Conservation (phyloP, 2,329 filamentous ascomycete genomes). For the Sclerotiophoma versabilis region DNA sequence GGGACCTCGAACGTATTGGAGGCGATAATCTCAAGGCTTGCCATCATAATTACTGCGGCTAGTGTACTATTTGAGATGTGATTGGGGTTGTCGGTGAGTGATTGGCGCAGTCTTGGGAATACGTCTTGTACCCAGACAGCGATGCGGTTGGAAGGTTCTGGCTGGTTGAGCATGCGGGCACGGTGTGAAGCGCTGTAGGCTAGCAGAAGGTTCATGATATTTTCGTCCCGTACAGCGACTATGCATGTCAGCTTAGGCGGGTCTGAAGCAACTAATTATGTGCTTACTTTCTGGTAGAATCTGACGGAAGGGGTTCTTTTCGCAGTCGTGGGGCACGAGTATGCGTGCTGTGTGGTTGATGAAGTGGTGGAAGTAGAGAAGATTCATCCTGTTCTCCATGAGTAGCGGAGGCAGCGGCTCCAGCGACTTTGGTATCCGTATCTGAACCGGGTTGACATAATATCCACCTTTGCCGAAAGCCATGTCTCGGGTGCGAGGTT, state of each 20-base stretch:
- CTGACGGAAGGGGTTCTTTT: conserved; percentile 65
- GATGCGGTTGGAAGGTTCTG: conserved; percentile 78
- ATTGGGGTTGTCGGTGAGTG: conserved; percentile 61
- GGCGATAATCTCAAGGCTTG: conserved; percentile 82
- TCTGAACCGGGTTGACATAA: conserved; percentile 72
- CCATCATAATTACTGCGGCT: conserved; percentile 83
- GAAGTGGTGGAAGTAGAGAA: conserved; percentile 77
- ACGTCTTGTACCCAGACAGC: conserved; percentile 81
- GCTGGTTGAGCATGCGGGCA: conserved; percentile 74
- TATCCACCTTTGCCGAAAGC: conserved; percentile 69
- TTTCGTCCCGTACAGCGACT: conserved; percentile 73
- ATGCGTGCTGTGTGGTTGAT: conserved; percentile 80
- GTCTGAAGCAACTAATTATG: neutral
- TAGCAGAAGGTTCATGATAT: conserved; percentile 77
- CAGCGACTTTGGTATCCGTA: conserved; percentile 66
- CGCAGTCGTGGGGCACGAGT: conserved; percentile 67
- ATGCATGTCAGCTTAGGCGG: conserved; percentile 27
- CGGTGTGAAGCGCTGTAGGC: conserved; percentile 87
- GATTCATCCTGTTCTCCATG: conserved; percentile 77
- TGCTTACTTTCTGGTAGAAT: conserved; percentile 68
- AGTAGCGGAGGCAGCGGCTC: conserved; percentile 65
- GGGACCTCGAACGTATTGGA: conserved; percentile 81
- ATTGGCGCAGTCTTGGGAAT: conserved; percentile 73
- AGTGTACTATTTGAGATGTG: conserved; percentile 74
- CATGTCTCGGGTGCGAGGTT: conserved; percentile 55